Conservation (phyloP, 148 eudicot species). For the Fagopyrum tataricum region DNA sequence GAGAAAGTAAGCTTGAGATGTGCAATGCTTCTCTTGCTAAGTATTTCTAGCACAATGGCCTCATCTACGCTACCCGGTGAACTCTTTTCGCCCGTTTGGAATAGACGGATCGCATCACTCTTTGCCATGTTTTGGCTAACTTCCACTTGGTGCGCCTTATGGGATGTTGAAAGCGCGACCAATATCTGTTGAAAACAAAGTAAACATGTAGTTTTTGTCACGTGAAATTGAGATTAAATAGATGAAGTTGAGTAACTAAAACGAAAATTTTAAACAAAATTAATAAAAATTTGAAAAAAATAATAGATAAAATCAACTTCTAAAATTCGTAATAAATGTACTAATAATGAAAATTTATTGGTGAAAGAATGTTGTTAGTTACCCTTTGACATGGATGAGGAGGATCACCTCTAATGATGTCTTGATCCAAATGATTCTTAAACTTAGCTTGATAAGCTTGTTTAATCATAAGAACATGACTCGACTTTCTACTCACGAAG, state of each 20-base stretch:
- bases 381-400: conserved; percentile 76
- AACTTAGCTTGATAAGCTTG: conserved; percentile 52
- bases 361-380: conserved; percentile 5
- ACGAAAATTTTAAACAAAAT: too few species aligned
- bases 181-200: conserved; percentile 35
- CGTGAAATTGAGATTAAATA: too few species aligned
- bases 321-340: too few species aligned
- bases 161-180: conserved; percentile 71
- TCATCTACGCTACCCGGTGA: conserved; percentile 38
- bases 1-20: conserved; percentile 62
- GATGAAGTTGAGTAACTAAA: too few species aligned
- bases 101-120: conserved; percentile 66
- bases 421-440: conserved; percentile 50
- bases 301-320: too few species aligned
- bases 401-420: conserved; percentile 55
- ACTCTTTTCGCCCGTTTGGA: conserved; percentile 65
- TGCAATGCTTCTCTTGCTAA: conserved; percentile 73
- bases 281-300: too few species aligned
- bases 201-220: too few species aligned
- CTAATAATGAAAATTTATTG: not conserved
- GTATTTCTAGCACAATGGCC: conserved; percentile 61
- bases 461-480: conserved; percentile 51
- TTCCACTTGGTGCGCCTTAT: conserved; percentile 61
- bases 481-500: conserved; percentile 67
- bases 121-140: conserved; percentile 70